Evolutionary conservation across 2,329 filamentous ascomycete species (phyloP).

Genomic region (Fusarium sulawesiense): DNA sequence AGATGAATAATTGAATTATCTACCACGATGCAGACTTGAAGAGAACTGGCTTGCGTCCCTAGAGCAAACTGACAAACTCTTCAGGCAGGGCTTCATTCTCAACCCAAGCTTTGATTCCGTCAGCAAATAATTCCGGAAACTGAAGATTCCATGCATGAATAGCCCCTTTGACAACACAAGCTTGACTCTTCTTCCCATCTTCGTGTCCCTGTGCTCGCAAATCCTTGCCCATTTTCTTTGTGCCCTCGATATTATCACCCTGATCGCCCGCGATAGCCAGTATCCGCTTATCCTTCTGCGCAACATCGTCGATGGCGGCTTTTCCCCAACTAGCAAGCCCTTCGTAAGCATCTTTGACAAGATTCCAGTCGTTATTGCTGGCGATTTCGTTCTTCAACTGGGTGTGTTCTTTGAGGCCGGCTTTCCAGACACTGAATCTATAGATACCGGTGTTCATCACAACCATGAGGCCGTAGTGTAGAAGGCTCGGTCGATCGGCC

Average conservation of each 20-base stretch:
- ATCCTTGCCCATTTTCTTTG: conserved; percentile 32
- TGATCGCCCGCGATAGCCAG: conserved; percentile 48
- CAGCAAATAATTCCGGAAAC: conserved; percentile 53
- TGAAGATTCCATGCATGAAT: conserved; percentile 57
- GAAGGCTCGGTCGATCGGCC: conserved; percentile 44
- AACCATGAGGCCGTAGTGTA: conserved; percentile 44
- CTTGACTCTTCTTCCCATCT: neutral
- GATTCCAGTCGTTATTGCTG: conserved; percentile 46
- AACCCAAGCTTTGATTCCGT: conserved; percentile 53
- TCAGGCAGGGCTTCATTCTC: conserved; percentile 43
- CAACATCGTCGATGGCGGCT: conserved; percentile 42
- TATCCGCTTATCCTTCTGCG: conserved; percentile 36
- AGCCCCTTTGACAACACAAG: neutral
- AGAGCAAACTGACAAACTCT: conserved; percentile 27
- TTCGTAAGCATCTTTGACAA: conserved; percentile 41
- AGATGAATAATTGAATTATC: neutral
- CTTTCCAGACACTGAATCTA: conserved; percentile 43
- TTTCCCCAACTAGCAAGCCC: conserved; percentile 40
- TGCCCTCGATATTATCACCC: conserved; percentile 48
- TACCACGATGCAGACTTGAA: neutral
- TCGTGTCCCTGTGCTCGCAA: neutral
- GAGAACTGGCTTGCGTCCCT: neutral
- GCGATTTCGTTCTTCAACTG: conserved; percentile 50
- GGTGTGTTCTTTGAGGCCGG: conserved; percentile 45
- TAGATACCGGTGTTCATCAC: conserved; percentile 45